Base-by-base conservation (phyloP, 495 filamentous ascomycete species). In the Venustampulla echinocandica region DNA sequence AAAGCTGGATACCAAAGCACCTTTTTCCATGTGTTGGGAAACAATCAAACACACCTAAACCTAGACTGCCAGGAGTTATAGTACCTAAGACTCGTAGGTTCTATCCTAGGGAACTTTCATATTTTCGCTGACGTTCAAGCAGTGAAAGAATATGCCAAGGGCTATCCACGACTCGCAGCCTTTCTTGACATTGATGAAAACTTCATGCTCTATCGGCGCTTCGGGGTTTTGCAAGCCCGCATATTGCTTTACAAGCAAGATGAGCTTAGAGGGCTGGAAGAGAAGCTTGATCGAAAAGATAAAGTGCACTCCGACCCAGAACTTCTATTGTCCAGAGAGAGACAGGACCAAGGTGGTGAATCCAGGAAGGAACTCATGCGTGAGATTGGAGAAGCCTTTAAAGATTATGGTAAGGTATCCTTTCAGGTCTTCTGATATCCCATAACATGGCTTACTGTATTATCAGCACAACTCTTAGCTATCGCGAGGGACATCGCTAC, bases 171-270 rank as follows among this genome's bases (percentile, higher is more conserved):
- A 28, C 45, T 71, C 3, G 67, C 62, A 0, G 63, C 60, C 0
- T 58, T 69, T 28, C 40, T 69, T 4, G 55, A 58, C 43, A 56
- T 54, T 32, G 56, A 64, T 28, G 53, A 57, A 10, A 62, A 63
- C 24, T 63, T 63, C 38, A 46, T 64, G 32, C 59, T 69, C 7
- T 59, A 57, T 46, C 59, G 68, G 17, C 53, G 57, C 13, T 69
- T 64, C 42, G 54, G 53, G 3, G 64, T 54, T 32, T 45, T 71
- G 3, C 63, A 65, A 15, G 56, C 47, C 9, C 53, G 68, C 21
- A 27, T 70, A 6, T 42, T 71, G 1, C 48, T 71, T 0, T 49
- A 68, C 32, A 62, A 62, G 27, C 67, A 71, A 38, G 63, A 66
- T 33, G 58, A 65, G 42, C 40, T 71, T 1, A 32, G 50, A 6